Conservation (phyloP, 805 yeast species). For the Lipomyces sp. region DNA sequence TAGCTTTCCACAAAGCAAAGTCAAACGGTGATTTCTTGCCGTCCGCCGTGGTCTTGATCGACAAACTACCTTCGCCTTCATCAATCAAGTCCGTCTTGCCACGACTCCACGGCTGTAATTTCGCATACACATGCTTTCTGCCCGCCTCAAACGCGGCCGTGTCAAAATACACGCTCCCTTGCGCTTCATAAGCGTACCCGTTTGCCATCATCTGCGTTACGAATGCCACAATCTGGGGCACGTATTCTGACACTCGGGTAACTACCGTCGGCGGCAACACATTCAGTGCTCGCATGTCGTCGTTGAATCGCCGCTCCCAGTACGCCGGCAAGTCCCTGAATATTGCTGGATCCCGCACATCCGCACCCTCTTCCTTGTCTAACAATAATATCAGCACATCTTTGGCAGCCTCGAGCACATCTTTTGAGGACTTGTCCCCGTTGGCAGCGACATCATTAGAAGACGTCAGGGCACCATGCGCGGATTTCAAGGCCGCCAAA, state of each 20-base stretch:
- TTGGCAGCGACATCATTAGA: conserved; percentile 36
- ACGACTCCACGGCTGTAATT: conserved; percentile 97
- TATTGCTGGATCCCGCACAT: conserved; percentile 81
- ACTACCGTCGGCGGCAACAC: conserved; percentile 84
- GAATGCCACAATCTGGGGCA: conserved; percentile 86
- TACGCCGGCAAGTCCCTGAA: conserved; percentile 81
- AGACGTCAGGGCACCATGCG: conserved; percentile 53
- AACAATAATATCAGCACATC: conserved; percentile 76
- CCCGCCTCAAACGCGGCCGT: conserved; percentile 76
- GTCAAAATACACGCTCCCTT: conserved; percentile 94
- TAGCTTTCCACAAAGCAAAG: conserved; percentile 95
- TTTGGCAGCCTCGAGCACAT: conserved; percentile 59
- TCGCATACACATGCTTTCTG: conserved; percentile 83
- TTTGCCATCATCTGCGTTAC: conserved; percentile 74
- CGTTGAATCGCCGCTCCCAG: conserved; percentile 86
- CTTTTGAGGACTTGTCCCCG: conserved; percentile 35
- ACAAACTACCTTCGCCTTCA: conserved; percentile 93
- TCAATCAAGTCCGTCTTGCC: conserved; percentile 82
- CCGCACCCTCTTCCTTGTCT: conserved; percentile 72
- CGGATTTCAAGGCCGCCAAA: conserved; percentile 61
- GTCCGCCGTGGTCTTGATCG: conserved; percentile 49
- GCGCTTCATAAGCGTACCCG: conserved; percentile 82
- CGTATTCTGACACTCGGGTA: conserved; percentile 93
- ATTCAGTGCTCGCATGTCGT: conserved; percentile 83
- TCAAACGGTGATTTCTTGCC: conserved; percentile 79